A percentile compares a stretch with the other conserved stretches of the same genome.
Evolutionary conservation across 2,329 filamentous ascomycete genomes (phyloP).

Genomic region (Mollisia scopiformis): DNA sequence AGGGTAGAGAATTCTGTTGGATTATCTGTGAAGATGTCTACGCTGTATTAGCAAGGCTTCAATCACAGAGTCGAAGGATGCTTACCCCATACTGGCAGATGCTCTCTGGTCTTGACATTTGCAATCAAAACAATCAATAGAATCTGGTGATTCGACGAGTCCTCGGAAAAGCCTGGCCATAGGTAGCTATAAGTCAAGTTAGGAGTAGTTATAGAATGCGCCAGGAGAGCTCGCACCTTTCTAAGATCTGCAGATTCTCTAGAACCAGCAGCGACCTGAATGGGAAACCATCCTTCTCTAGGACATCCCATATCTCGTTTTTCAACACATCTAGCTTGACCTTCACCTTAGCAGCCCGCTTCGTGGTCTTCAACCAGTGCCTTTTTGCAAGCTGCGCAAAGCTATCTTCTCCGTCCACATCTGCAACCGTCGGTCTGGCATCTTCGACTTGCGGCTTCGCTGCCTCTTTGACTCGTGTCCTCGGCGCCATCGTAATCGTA

Average conservation of each 20-base stretch:
- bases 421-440: conserved; percentile 66
- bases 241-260: conserved; percentile 88
- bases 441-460: conserved; percentile 41
- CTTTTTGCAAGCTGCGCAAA: conserved; percentile 80
- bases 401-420: conserved; percentile 69
- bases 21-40: conserved; percentile 75
- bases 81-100: conserved; percentile 84
- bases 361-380: conserved; percentile 76
- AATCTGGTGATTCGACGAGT: conserved; percentile 90
- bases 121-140: conserved; percentile 83
- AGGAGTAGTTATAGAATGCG: conserved; percentile 14
- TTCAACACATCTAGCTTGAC: conserved; percentile 83
- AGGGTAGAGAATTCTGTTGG: conserved; percentile 84
- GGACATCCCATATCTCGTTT: conserved; percentile 82
- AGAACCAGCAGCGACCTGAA: conserved; percentile 78
- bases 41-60: conserved; percentile 15
- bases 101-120: conserved; percentile 87
- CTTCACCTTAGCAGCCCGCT: conserved; percentile 65
- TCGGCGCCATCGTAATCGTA: conserved; percentile 35
- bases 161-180: conserved; percentile 90
- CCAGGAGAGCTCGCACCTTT: conserved; percentile 60
- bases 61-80: neutral
- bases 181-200: conserved; percentile 67
- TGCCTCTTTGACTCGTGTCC: conserved; percentile 32
- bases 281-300: conserved; percentile 81